phyloP scores from a whole-genome alignment of 1,139 yeast species.

The Protomyces pachydermus region DNA sequence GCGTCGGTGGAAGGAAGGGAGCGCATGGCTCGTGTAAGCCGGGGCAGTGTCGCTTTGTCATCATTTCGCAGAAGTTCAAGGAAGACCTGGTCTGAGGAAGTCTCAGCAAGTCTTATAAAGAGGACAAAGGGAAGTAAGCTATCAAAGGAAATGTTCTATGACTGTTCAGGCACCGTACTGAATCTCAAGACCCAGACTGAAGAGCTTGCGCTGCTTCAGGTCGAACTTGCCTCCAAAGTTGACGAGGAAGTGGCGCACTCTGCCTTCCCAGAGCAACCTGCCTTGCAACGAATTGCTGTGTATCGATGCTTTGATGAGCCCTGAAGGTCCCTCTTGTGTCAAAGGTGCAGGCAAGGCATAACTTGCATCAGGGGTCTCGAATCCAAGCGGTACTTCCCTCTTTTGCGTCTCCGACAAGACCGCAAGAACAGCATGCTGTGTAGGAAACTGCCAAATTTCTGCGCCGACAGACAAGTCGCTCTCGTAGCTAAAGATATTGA shows the following conservation, averaged over 20 bases:
- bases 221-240: slow-evolving; percentile 55
- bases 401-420: not conserved
- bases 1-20: not conserved
- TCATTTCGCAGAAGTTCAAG: not conserved
- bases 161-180: slow-evolving; percentile 30
- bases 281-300: slow-evolving; percentile 60
- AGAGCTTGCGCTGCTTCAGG: slow-evolving; percentile 13
- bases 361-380: slow-evolving; percentile 7
- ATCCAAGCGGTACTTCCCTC: not conserved
- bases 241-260: slow-evolving; percentile 69
- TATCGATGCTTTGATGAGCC: slow-evolving; percentile 71
- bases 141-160: too few relatives aligned
- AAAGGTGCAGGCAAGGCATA: slow-evolving; percentile 39
- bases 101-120: too few relatives aligned
- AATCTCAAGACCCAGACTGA: slow-evolving; percentile 31
- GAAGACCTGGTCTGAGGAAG: too few relatives aligned
- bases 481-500: slow-evolving; percentile 83
- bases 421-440: not conserved
- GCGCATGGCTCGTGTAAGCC: not conserved
- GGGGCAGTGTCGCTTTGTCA: not conserved
- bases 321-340: slow-evolving; percentile 33
- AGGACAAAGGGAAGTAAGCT: too few relatives aligned
- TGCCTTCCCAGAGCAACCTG: slow-evolving; percentile 76
- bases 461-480: slow-evolving; percentile 83
- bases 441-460: slow-evolving; percentile 58